Base-by-base conservation (phyloP, 176 grass and related monocot genomes). In the Carex cristatella region DNA sequence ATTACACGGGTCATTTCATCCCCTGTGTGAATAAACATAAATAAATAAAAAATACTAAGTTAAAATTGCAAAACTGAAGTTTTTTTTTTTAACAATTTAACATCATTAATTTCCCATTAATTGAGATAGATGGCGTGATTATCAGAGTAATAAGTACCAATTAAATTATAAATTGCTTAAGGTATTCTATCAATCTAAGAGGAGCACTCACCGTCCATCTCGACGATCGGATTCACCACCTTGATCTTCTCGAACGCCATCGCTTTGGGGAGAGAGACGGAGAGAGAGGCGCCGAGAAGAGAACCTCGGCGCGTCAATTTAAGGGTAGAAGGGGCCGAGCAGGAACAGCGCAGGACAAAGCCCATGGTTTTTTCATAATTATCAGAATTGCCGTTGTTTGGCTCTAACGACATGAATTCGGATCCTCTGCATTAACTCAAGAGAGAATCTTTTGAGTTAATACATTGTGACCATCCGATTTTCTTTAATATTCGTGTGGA, bases 1-100 rank as follows among this genome's bases (percentile, higher is more conserved):
- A 97, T 91, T 27, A 97, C 82, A 69, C 90, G 84, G 51, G 94
- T 94, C 94, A 92, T 97, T 86, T 97, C 94, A 78, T 92, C 91
- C 40, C 95, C 92, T 97, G 88, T 53, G 13, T 3, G 44, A 88
- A 31, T 65, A 74, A 2, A 82, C 11, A 53, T 27, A 14, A 31
- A 49, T 65, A 38, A 58, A 54, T 4, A 31, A 19, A 3, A 5
- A 10, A n/a, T 3, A 35, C 33, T 18, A 42, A 40, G 42, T 16
- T 42, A 69, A 69, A 69, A 40, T 68, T 59, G 37, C 64, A 64
- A 69, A 65, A 48, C 1, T 48, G 15, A 42, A 46, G 69, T 28
- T 74, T 31, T 10, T 1, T 1, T 38, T 9, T 3, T 27, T 16
- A 80, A n/a, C 49, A 27, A 10, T 11, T 9, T 2, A 71, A n/a